Evolutionary conservation across 2,329 filamentous ascomycete species (phyloP), one percentile per base, ranked within the genome.

Genomic region (Aureobasidium sp.): DNA sequence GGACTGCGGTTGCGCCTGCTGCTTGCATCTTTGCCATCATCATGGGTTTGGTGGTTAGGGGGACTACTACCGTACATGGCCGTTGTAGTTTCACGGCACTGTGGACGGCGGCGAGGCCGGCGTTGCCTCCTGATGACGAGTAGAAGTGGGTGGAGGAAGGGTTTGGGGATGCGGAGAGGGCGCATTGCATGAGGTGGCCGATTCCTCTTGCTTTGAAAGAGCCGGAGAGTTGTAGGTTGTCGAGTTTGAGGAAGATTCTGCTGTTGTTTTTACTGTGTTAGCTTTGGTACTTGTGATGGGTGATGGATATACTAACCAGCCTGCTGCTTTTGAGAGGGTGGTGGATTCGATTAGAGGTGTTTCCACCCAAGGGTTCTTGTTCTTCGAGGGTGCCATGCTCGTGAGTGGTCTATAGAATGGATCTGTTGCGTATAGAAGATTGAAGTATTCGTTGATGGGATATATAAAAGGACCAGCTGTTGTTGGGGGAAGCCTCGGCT

Each of bases 231-330:
- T 95, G 90, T 59, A 91, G 82, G 70, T 88, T 89, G 68, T 95
- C 90, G 64, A 94, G 83, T 73, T 95, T 95, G 68, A 95, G 84
- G 73, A 88, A 89, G 72, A 95, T 84, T 75, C 88, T 86, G 77
- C 88, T 79, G 49, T 40, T 37, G 4, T 38, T 8, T 13, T 43
- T 15, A 17, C 10, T 17, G 11, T 25, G 4, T 27, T 11, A 3
- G 35, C 11, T 19, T 11, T 19, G 57, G 37, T 11, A 4, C 11
- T 49, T 8, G 35, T 17, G 50, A 2, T 35, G 29, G 15, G 40
- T 25, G 21, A 38, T 38, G 17, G 37, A 9, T 19, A 15, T 38
- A 71, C 80, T 69, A 74, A 89, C 86, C 88, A 92, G 73, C 88
- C 88, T 65, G 87, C 86, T 64, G 80, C 79, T 64, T 83, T 80